phyloP scores from a whole-genome alignment of 345 rosid species.

The Gossypium sturtianum region DNA sequence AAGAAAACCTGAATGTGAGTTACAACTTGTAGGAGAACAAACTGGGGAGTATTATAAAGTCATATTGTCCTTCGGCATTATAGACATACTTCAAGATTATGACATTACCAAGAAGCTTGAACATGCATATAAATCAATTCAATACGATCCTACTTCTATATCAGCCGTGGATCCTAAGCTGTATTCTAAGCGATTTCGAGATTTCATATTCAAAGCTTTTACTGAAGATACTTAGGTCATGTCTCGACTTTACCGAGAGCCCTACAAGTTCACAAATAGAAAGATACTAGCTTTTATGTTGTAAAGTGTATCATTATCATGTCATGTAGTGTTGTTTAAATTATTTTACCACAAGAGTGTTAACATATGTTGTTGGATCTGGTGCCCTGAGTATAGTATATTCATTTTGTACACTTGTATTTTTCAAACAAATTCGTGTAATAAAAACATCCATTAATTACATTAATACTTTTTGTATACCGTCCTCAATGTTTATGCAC shows the following conservation, averaged over 20 bases:
- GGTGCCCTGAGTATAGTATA: no score
- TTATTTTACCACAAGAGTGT: no score
- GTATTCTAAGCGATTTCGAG: slow-evolving; percentile 74
- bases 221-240: slow-evolving; percentile 39
- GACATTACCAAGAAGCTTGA: slow-evolving; percentile 74
- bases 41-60: slow-evolving; percentile 75
- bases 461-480: no score
- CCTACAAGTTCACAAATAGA: background rate
- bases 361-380: no score
- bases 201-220: slow-evolving; percentile 62
- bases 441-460: no score
- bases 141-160: slow-evolving; percentile 74
- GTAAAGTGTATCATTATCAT: no score
- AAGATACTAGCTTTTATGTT: background rate
- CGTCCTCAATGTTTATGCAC: no score
- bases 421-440: no score
- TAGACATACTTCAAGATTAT: slow-evolving; percentile 39
- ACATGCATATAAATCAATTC: slow-evolving; percentile 81
- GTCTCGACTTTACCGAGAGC: background rate
- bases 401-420: no score
- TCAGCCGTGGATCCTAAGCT: slow-evolving; percentile 84
- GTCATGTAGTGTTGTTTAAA: no score
- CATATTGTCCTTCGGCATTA: slow-evolving; percentile 71
- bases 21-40: slow-evolving; percentile 66
- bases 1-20: slow-evolving; percentile 46